Percentiles rank a stretch among this genome's conserved stretches.
Evolutionary conservation across 2,329 filamentous ascomycete species (phyloP).

Genomic region (Zasmidium cellare): DNA sequence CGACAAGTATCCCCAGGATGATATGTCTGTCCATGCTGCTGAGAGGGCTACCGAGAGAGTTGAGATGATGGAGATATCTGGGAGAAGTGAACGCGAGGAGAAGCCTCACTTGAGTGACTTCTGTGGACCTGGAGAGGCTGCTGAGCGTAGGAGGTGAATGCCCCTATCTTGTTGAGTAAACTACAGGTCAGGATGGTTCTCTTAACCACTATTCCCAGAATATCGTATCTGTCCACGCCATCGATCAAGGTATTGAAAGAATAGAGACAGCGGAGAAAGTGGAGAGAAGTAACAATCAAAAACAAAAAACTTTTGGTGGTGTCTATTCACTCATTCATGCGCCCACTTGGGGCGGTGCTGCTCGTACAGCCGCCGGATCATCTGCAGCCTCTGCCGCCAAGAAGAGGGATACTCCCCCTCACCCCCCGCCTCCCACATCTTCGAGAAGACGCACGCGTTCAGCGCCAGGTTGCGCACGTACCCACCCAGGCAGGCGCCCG

Average conservation of each 20-base stretch:
- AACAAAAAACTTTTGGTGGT: slow-evolving; percentile 5
- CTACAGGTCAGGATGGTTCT: no score
- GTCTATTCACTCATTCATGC: not conserved
- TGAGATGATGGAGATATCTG: no score
- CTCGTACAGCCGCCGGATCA: slow-evolving; percentile 80
- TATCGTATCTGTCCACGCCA: not conserved
- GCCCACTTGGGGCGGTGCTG: slow-evolving; percentile 37
- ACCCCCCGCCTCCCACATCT: slow-evolving; percentile 72
- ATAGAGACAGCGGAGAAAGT: not conserved
- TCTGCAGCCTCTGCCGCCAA: slow-evolving; percentile 82
- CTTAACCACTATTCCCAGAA: no score
- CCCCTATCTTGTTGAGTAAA: not conserved
- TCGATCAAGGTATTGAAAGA: not conserved
- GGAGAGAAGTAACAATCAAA: slow-evolving; percentile 2
- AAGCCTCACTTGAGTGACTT: no score
- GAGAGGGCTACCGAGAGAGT: no score
- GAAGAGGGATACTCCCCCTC: slow-evolving; percentile 71
- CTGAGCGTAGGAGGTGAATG: not conserved
- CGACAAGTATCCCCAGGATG: no score
- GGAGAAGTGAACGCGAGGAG: no score
- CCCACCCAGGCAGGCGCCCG: slow-evolving; percentile 74
- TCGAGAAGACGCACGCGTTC: slow-evolving; percentile 89
- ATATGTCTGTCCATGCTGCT: no score
- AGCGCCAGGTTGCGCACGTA: slow-evolving; percentile 88
- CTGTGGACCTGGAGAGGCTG: no score